A percentile compares a stretch with the other conserved stretches of the same genome.
These are phyloP conservation scores for Termitomyces sp. DNA, from an alignment of 768 basidiomycete species.

Conservation along the genomic window DNA sequence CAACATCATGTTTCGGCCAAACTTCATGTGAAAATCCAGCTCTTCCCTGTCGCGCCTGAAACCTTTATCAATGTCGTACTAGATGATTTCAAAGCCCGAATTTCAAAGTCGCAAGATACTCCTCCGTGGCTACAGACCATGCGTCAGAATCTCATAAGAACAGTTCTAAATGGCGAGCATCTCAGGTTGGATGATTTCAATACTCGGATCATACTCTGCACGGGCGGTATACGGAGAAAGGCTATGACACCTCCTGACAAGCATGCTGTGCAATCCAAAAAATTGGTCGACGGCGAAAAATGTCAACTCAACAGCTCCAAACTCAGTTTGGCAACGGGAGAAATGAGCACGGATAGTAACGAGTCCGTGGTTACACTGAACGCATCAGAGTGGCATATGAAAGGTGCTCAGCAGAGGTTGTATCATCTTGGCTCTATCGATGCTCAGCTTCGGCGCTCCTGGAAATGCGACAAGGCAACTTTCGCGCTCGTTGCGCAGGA, in stretches of 20 bases:
- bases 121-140: conserved; percentile 35
- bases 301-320: neutral
- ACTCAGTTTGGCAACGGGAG: neutral
- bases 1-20: conserved; percentile 18
- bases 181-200: conserved; percentile 35
- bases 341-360: conserved; percentile 12
- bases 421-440: conserved; percentile 37
- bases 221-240: neutral
- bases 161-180: conserved; percentile 37
- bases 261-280: too few species aligned
- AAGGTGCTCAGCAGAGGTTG: conserved; percentile 27
- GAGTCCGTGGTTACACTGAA: conserved; percentile 29
- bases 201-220: conserved; percentile 28
- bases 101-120: conserved; percentile 28
- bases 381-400: conserved; percentile 33
- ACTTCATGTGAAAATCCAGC: conserved; percentile 25
- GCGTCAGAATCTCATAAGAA: conserved; percentile 33
- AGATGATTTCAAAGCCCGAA: conserved; percentile 31
- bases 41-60: conserved; percentile 36
- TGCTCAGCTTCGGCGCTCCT: conserved; percentile 35
- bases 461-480: conserved; percentile 32
- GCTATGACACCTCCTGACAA: neutral
- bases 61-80: conserved; percentile 32
- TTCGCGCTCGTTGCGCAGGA: conserved; percentile 37
- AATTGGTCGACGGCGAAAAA: neutral